Evolutionary conservation across 306 rosid species (phyloP).

Genomic region (Arachis stenosperma): DNA sequence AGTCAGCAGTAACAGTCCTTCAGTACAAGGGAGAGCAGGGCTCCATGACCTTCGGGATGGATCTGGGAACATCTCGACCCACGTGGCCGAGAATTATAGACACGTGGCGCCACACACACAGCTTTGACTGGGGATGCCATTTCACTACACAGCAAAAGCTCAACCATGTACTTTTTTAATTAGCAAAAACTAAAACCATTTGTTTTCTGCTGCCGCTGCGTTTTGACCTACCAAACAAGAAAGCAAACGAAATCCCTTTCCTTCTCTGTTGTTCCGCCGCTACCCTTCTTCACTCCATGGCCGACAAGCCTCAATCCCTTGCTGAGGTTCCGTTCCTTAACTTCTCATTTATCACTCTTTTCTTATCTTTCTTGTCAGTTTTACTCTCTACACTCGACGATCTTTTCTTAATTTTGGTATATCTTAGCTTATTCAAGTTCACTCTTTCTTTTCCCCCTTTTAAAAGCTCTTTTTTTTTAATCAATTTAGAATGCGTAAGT

Average conservation of each 20-base stretch:
- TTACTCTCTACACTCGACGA: neutral
- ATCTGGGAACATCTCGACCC: neutral
- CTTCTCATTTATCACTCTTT: neutral
- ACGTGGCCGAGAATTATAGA: neutral
- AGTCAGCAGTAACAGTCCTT: no score
- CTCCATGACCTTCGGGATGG: neutral
- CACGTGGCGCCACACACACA: neutral
- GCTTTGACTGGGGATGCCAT: neutral
- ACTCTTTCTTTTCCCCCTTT: neutral
- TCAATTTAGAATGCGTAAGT: neutral
- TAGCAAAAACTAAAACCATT: neutral
- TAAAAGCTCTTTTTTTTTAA: neutral
- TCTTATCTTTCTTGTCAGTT: neutral
- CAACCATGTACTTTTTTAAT: neutral
- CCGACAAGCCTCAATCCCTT: constrained; percentile 55
- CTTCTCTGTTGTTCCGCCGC: constrained; percentile 33
- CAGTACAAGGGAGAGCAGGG: no score
- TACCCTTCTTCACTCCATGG: constrained; percentile 59
- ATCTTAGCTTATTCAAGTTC: neutral
- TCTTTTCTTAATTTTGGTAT: constrained; percentile 35
- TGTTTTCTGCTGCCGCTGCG: neutral
- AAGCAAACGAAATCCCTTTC: neutral
- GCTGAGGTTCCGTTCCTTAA: constrained; percentile 59
- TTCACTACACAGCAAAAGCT: neutral
- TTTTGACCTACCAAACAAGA: constrained; percentile 30